phyloP scores from a whole-genome alignment of 2,329 filamentous ascomycete species.

The Aspergillaceae sp. region DNA sequence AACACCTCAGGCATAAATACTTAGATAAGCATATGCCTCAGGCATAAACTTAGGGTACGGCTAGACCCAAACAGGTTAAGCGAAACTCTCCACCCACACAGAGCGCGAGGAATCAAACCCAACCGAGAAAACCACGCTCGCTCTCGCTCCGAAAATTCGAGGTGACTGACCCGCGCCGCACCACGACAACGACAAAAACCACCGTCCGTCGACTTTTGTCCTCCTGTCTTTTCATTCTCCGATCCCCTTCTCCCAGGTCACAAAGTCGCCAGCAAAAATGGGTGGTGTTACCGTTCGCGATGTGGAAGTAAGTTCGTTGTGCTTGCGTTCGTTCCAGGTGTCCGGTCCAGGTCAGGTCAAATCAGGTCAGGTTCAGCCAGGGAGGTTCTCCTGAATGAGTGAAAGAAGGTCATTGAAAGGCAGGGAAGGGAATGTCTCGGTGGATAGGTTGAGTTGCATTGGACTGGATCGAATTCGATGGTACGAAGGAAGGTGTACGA shows the following conservation, averaged over 20 bases:
- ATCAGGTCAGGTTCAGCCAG: background rate
- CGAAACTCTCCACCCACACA: slow-evolving; percentile 31
- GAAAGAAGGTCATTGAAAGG: slow-evolving; percentile 5
- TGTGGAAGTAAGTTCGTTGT: slow-evolving; percentile 48
- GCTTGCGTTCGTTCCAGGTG: background rate
- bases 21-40: slow-evolving; percentile 3
- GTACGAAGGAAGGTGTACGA: background rate
- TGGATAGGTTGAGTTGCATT: background rate
- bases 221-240: slow-evolving; percentile 9
- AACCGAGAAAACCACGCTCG: slow-evolving; percentile 23
- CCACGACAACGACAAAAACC: slow-evolving; percentile 29
- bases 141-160: slow-evolving; percentile 32
- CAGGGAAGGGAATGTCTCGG: background rate
- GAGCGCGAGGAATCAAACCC: slow-evolving; percentile 1
- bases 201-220: slow-evolving; percentile 24
- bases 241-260: slow-evolving; percentile 22
- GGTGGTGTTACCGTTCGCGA: slow-evolving; percentile 59
- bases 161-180: slow-evolving; percentile 9
- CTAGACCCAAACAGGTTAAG: slow-evolving; percentile 36
- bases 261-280: slow-evolving; percentile 47
- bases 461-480: too few species aligned
- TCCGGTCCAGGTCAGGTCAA: background rate
- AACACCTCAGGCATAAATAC: background rate
- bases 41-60: slow-evolving; percentile 25
- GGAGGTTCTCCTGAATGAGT: slow-evolving; percentile 5